phyloP scores from a whole-genome alignment of 768 basidiomycete genomes.

The Tylopilus balloui region DNA sequence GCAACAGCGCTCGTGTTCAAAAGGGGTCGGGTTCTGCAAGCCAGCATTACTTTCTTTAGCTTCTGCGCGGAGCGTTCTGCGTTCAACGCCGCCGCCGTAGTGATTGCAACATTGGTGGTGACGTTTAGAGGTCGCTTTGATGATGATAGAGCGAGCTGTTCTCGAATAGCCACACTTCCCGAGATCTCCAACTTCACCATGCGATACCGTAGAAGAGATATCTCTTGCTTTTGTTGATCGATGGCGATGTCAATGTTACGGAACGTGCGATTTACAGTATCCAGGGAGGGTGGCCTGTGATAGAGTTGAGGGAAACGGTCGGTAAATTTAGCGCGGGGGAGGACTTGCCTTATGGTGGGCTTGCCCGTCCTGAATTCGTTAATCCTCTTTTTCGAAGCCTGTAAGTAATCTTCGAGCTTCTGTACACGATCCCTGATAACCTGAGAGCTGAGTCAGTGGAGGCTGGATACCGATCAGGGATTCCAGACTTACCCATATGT shows the following conservation, averaged over 20 bases:
- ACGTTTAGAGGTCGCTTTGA: slow-evolving; percentile 40
- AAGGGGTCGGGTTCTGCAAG: slow-evolving; percentile 57
- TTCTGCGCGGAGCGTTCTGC: slow-evolving; percentile 70
- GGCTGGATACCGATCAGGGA: background rate
- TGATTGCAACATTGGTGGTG: slow-evolving; percentile 63
- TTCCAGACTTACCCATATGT: slow-evolving; percentile 53
- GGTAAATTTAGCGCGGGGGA: background rate
- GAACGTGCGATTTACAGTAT: slow-evolving; percentile 77
- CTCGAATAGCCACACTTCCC: slow-evolving; percentile 28
- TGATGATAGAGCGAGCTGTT: slow-evolving; percentile 40
- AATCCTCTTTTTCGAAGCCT: slow-evolving; percentile 65
- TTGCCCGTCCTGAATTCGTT: slow-evolving; percentile 57
- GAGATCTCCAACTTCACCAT: slow-evolving; percentile 47
- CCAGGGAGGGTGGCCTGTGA: slow-evolving; percentile 74
- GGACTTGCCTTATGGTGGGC: slow-evolving; percentile 55
- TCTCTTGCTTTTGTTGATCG: slow-evolving; percentile 53
- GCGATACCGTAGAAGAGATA: slow-evolving; percentile 49
- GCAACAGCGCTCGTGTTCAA: slow-evolving; percentile 52
- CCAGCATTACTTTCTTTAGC: slow-evolving; percentile 64
- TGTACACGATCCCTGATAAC: slow-evolving; percentile 66
- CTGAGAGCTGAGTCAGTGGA: slow-evolving; percentile 34
- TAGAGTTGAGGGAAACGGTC: background rate
- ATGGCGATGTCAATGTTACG: slow-evolving; percentile 78
- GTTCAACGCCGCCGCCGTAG: slow-evolving; percentile 77
- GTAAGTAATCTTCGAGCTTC: slow-evolving; percentile 74